phyloP scores from a whole-genome alignment of 2,329 filamentous ascomycete species.

The Venturia nashicola region DNA sequence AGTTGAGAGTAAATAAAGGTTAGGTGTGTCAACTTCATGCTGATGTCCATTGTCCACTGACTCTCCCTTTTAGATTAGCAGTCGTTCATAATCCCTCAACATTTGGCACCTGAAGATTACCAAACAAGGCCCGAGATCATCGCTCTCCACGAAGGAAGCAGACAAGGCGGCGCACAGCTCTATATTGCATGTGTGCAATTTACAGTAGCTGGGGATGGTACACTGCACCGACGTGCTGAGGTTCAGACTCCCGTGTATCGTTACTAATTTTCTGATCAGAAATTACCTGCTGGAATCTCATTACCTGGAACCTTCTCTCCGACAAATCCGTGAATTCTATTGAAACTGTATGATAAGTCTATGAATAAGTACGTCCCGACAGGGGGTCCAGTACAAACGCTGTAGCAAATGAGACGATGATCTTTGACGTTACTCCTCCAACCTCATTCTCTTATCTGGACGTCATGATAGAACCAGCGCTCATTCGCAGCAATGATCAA shows the following conservation, averaged over 20 bases:
- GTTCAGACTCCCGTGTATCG: not conserved
- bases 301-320: conserved; percentile 31
- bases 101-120: conserved; percentile 28
- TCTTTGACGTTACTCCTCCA: not conserved
- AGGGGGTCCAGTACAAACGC: not conserved
- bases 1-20: conserved; percentile 3
- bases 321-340: conserved; percentile 27
- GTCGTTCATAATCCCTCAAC: conserved; percentile 27
- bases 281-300: conserved; percentile 30
- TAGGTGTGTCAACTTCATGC: not conserved
- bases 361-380: not conserved
- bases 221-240: not conserved
- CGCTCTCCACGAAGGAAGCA: conserved; percentile 29
- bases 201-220: conserved; percentile 23
- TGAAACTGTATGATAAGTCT: conserved; percentile 26
- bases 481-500: not conserved
- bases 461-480: not conserved
- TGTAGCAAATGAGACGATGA: not conserved
- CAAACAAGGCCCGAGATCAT: conserved; percentile 32
- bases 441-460: no score
- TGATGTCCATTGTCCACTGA: conserved; percentile 24
- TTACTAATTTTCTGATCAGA: not conserved
- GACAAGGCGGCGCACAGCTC: conserved; percentile 27
- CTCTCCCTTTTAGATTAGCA: conserved; percentile 28
- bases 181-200: conserved; percentile 34